Evolutionary conservation across 2,329 filamentous ascomycete genomes (phyloP).

Genomic region (Zymoseptoria tritici): DNA sequence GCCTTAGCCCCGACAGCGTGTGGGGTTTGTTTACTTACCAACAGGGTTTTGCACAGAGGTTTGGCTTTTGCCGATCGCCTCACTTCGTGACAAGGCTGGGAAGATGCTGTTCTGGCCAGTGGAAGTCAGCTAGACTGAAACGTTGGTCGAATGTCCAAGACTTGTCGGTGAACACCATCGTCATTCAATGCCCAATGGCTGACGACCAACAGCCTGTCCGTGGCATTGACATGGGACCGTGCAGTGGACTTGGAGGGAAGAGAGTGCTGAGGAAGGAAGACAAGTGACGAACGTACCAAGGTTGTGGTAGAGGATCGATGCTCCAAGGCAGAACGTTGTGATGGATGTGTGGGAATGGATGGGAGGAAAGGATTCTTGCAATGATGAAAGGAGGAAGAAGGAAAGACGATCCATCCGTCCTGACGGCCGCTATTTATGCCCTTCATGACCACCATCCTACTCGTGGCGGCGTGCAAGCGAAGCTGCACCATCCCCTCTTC

Average conservation of each 20-base stretch:
- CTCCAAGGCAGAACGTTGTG: constrained; percentile 1
- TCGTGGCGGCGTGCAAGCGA: constrained; percentile 6
- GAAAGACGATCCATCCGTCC: background rate
- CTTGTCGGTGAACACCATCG: background rate
- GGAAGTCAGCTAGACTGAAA: background rate
- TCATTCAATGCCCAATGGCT: background rate
- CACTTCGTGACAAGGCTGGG: background rate
- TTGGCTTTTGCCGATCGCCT: background rate
- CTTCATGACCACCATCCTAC: constrained; percentile 9
- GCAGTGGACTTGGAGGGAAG: background rate
- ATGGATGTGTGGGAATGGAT: constrained; percentile 9
- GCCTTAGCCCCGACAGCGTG: background rate
- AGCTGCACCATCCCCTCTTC: constrained; percentile 1
- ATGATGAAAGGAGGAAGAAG: constrained; percentile 5
- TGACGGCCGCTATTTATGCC: constrained; percentile 26
- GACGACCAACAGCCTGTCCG: background rate
- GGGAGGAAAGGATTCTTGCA: constrained; percentile 12
- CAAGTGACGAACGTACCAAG: constrained; percentile 11
- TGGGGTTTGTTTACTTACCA: background rate
- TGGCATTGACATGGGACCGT: constrained; percentile 5
- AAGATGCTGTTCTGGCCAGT: background rate
- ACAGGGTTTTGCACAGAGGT: background rate
- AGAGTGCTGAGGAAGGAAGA: background rate
- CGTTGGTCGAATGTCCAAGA: background rate
- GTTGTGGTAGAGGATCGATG: background rate